A percentile compares a stretch with the other conserved stretches of the same genome.
Evolutionary conservation across 768 basidiomycete genomes (phyloP).

Genomic region (Omphalotus guepiniiformis): DNA sequence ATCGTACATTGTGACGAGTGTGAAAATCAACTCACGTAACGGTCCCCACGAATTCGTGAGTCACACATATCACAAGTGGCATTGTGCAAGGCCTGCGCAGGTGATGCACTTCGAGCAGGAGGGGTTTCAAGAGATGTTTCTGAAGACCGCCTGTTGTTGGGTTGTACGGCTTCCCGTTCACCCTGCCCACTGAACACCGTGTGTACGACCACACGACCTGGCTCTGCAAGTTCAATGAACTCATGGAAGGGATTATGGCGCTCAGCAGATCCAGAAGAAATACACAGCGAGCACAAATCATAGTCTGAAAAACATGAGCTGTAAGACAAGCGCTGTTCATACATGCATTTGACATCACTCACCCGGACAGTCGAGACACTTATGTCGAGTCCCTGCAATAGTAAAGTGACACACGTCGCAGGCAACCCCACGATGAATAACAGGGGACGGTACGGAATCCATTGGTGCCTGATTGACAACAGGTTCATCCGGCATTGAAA

Average conservation of each 20-base stretch:
- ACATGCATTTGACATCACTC: constrained; percentile 3
- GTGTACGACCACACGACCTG: constrained; percentile 63
- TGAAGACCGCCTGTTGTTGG: constrained; percentile 3
- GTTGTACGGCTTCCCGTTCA: constrained; percentile 18
- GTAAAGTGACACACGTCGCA: constrained; percentile 62
- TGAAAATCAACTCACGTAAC: constrained; percentile 59
- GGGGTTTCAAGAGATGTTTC: constrained; percentile 11
- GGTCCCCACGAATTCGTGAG: constrained; percentile 59
- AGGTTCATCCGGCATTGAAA: neutral
- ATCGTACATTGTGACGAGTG: constrained; percentile 2
- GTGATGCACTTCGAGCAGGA: constrained; percentile 6
- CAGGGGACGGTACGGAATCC: constrained; percentile 19
- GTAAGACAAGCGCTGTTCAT: neutral
- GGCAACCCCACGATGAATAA: constrained; percentile 52
- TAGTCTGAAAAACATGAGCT: constrained; percentile 43
- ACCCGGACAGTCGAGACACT: constrained; percentile 78
- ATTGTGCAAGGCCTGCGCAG: constrained; percentile 41
- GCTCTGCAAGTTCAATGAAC: constrained; percentile 65
- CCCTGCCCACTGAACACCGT: constrained; percentile 46
- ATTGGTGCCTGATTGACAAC: neutral
- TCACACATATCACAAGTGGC: constrained; percentile 80
- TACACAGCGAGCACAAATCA: constrained; percentile 64
- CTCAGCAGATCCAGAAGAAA: constrained; percentile 43
- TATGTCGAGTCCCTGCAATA: constrained; percentile 68
- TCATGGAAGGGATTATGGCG: constrained; percentile 60